Percentiles rank a stretch among this genome's conserved stretches.
Conservation (phyloP, 225 moss, liverwort and hornwort species). For the Climacium dendroides region DNA sequence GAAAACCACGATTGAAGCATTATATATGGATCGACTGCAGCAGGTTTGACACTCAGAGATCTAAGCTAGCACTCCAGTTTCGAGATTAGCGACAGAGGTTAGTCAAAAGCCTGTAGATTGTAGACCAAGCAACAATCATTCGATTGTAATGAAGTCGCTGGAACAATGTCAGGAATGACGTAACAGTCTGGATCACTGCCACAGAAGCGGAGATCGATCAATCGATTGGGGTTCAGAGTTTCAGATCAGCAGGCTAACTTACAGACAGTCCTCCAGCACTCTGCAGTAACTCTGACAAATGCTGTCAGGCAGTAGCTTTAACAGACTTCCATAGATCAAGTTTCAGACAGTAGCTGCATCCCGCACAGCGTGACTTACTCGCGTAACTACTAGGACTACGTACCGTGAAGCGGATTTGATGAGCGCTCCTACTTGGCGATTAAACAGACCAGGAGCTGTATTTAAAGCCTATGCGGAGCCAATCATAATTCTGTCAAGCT, state of each 20-base stretch:
- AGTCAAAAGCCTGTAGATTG: not conserved
- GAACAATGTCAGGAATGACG: not conserved
- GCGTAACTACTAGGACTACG: not conserved
- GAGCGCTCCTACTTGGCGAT: not conserved
- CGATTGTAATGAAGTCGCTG: not conserved
- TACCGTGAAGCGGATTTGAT: not conserved
- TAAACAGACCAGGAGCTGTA: not conserved
- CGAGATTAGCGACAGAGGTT: not conserved
- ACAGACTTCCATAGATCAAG: not conserved
- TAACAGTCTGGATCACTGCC: not conserved
- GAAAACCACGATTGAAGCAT: not conserved
- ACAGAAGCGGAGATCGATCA: not conserved
- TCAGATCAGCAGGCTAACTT: not conserved
- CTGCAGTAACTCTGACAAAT: not conserved
- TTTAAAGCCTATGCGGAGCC: not conserved
- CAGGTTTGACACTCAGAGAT: not conserved
- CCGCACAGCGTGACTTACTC: not conserved
- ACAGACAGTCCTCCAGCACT: not conserved
- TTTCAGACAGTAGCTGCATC: not conserved
- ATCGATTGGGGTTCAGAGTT: not conserved
- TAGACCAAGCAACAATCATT: not conserved
- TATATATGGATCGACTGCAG: not conserved
- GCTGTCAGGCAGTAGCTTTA: not conserved
- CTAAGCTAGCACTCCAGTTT: not conserved
- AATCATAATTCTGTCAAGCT: not conserved